These are phyloP conservation scores for Komagataella mondaviorum DNA, from an alignment of 805 yeast species.

Conservation along the genomic window DNA sequence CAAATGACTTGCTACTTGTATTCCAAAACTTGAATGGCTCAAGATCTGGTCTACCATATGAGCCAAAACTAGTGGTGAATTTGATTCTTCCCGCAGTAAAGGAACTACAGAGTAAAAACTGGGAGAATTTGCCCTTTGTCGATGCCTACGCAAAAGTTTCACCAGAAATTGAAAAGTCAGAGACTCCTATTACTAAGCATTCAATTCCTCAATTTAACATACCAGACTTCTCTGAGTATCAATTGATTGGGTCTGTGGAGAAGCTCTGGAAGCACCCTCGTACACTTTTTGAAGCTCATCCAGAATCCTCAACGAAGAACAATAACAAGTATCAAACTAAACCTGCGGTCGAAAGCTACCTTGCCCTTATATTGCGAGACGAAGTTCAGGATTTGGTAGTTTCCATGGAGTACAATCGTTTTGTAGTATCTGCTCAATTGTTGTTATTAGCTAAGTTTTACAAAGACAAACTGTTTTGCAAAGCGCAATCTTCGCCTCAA, in stretches of 20 bases:
- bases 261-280: constrained; percentile 57
- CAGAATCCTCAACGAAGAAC: constrained; percentile 18
- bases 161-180: constrained; percentile 16
- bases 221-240: constrained; percentile 23
- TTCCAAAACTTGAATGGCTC: constrained; percentile 24
- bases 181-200: constrained; percentile 13
- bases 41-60: constrained; percentile 30
- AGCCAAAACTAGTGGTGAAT: constrained; percentile 31
- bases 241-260: constrained; percentile 37
- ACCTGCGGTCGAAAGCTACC: constrained; percentile 36
- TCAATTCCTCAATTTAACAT: constrained; percentile 12
- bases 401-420: constrained; percentile 78
- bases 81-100: constrained; percentile 39
- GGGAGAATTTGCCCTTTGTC: constrained; percentile 26
- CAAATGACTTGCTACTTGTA: constrained; percentile 3
- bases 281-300: constrained; percentile 46
- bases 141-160: constrained; percentile 11
- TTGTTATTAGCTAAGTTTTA: constrained; percentile 64
- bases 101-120: constrained; percentile 15
- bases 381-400: constrained; percentile 61
- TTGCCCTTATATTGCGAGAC: constrained; percentile 60
- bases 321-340: constrained; percentile 52
- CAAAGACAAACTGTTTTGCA: constrained; percentile 47
- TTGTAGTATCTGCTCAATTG: constrained; percentile 75
- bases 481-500: constrained; percentile 69